Conservation (phyloP, 2,329 filamentous ascomycete species). For the Cryoendolithus antarcticus region DNA sequence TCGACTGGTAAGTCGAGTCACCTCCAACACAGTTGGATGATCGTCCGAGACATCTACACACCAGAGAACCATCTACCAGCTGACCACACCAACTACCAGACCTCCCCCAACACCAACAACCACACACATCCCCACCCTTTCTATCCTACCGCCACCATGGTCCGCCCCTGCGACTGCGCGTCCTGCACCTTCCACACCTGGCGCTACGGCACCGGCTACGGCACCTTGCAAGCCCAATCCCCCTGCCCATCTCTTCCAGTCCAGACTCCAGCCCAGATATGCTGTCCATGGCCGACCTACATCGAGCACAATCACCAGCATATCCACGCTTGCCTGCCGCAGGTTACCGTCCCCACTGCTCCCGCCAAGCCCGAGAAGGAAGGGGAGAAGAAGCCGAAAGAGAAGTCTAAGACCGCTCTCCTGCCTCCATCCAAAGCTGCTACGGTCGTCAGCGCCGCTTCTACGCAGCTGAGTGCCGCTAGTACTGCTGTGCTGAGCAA, state of each 20-base stretch:
- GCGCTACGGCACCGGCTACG: slow-evolving; percentile 4
- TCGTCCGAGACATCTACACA: no score
- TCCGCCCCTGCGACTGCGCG: no score
- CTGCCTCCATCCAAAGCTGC: neutral
- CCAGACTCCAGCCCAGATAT: neutral
- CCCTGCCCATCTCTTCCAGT: neutral
- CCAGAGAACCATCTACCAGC: no score
- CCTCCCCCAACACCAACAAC: no score
- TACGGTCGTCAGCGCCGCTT: neutral
- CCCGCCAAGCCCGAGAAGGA: no score
- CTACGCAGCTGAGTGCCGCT: no score
- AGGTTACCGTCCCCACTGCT: slow-evolving; percentile 1
- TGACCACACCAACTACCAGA: no score
- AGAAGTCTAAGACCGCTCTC: neutral
- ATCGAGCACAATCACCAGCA: neutral
- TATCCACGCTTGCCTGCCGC: neutral
- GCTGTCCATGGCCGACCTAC: slow-evolving; percentile 1
- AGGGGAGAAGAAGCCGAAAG: neutral
- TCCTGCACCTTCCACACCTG: slow-evolving; percentile 1
- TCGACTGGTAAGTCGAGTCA: no score
- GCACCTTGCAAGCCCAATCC: neutral
- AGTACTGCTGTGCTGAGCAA: neutral
- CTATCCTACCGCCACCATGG: no score
- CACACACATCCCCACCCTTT: no score
- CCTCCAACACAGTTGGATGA: no score